phyloP scores from a whole-genome alignment of 805 yeast species.

The Lachancea quebecensis region DNA sequence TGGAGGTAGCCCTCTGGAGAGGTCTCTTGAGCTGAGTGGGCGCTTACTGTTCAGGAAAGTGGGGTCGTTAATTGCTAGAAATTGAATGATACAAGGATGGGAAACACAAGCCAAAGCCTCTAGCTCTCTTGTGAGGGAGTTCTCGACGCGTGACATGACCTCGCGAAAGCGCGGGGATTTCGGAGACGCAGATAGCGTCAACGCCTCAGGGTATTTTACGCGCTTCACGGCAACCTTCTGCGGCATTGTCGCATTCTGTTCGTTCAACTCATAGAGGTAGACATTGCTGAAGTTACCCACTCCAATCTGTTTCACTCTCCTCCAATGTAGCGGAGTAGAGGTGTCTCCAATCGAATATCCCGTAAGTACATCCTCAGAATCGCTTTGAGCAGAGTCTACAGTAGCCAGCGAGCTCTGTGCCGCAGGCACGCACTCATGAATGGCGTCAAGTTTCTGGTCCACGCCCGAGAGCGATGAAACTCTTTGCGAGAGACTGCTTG shows the following conservation, averaged over 20 bases:
- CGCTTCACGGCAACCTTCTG: constrained; percentile 65
- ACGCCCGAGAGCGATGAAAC: constrained; percentile 8
- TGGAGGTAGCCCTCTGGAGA: constrained; percentile 22
- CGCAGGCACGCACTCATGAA: background rate
- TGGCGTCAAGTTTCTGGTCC: constrained; percentile 2
- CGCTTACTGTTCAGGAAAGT: constrained; percentile 19
- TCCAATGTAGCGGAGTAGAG: constrained; percentile 27
- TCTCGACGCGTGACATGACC: constrained; percentile 47
- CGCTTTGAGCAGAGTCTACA: constrained; percentile 1
- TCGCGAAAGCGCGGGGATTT: constrained; percentile 36
- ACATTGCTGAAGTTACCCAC: constrained; percentile 66
- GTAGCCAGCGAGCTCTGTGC: background rate
- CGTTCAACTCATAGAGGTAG: constrained; percentile 37
- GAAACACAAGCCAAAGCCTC: constrained; percentile 48
- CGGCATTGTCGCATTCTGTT: constrained; percentile 11
- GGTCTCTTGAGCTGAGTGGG: constrained; percentile 20
- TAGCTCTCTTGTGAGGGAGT: constrained; percentile 65
- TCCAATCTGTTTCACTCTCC: constrained; percentile 44
- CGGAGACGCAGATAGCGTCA: constrained; percentile 30
- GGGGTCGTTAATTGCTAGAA: constrained; percentile 42
- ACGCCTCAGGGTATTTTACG: constrained; percentile 35
- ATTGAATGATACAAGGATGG: constrained; percentile 65
- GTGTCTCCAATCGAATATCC: constrained; percentile 17
- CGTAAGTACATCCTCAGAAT: constrained; percentile 10
- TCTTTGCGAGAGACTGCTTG: constrained; percentile 7